Percentiles rank a stretch among this genome's conserved stretches.
These are phyloP conservation scores for Aspergillus homomorphus DNA, from an alignment of 495 filamentous ascomycete genomes.

Conservation along the genomic window DNA sequence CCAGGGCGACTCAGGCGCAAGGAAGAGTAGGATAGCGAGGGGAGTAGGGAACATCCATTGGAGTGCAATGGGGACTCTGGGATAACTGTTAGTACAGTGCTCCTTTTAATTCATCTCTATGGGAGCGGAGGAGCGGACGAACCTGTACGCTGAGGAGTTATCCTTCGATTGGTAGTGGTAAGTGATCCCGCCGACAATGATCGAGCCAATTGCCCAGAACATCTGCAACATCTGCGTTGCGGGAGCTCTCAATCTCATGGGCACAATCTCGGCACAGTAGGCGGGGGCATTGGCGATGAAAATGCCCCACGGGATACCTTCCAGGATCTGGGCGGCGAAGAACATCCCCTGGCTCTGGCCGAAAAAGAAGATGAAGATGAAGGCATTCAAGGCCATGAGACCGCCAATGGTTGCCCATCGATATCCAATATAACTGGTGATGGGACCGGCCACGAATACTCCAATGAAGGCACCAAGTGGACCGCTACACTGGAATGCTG, in stretches of 20 bases:
- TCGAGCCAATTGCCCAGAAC: slow-evolving; percentile 68
- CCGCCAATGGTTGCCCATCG: slow-evolving; percentile 61
- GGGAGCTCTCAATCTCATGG: slow-evolving; percentile 60
- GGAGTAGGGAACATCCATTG: slow-evolving; percentile 79
- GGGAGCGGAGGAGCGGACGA: slow-evolving; percentile 33
- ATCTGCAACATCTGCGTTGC: slow-evolving; percentile 69
- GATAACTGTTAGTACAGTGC: slow-evolving; percentile 49
- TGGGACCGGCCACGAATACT: slow-evolving; percentile 61
- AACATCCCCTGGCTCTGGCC: slow-evolving; percentile 24
- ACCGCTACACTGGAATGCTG: slow-evolving; percentile 42
- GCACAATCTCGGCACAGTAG: slow-evolving; percentile 69
- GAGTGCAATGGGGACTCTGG: slow-evolving; percentile 59
- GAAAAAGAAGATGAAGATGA: slow-evolving; percentile 68
- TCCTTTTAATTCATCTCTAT: slow-evolving; percentile 25
- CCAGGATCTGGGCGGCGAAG: slow-evolving; percentile 41
- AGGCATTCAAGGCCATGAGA: slow-evolving; percentile 55
- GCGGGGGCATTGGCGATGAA: slow-evolving; percentile 71
- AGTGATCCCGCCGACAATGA: slow-evolving; percentile 65
- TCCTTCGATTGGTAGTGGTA: slow-evolving; percentile 48
- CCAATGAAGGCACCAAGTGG: slow-evolving; percentile 63
- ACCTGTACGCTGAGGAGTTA: slow-evolving; percentile 41
- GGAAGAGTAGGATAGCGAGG: slow-evolving; percentile 59
- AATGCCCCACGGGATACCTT: slow-evolving; percentile 72
- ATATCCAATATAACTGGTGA: slow-evolving; percentile 65
- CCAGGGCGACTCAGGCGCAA: slow-evolving; percentile 69